phyloP scores from a whole-genome alignment of 2,329 filamentous ascomycete species.

The Clonostachys solani region DNA sequence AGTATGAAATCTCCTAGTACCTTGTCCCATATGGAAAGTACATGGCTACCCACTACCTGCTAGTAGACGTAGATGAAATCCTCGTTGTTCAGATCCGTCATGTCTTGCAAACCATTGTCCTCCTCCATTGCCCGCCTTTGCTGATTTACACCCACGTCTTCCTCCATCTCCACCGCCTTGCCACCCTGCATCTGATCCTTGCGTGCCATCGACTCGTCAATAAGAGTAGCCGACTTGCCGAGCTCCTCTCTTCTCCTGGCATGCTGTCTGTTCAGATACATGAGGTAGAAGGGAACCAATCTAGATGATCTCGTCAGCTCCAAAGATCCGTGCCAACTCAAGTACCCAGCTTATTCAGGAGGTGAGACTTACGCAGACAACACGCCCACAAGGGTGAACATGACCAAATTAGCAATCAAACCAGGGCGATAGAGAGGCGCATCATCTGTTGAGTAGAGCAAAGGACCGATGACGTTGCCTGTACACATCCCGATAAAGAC shows the following conservation, averaged over 20 bases:
- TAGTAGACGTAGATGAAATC: slow-evolving; percentile 55
- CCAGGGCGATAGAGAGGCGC: slow-evolving; percentile 54
- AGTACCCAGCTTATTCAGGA: background rate
- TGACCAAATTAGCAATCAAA: slow-evolving; percentile 50
- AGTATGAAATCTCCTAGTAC: too few relatives aligned
- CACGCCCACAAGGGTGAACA: slow-evolving; percentile 52
- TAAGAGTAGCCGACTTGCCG: slow-evolving; percentile 50
- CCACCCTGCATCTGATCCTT: slow-evolving; percentile 3
- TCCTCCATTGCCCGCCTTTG: background rate
- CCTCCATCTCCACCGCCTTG: slow-evolving; percentile 7
- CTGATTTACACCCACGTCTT: slow-evolving; percentile 13
- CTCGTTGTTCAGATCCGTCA: slow-evolving; percentile 55
- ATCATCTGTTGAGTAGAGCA: slow-evolving; percentile 53
- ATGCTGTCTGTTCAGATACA: slow-evolving; percentile 47
- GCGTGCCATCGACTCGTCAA: slow-evolving; percentile 46
- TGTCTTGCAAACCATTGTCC: slow-evolving; percentile 37
- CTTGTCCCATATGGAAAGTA: too few relatives aligned
- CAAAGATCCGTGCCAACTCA: slow-evolving; percentile 5
- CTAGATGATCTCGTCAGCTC: slow-evolving; percentile 19
- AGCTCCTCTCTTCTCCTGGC: slow-evolving; percentile 43
- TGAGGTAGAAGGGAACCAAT: slow-evolving; percentile 38
- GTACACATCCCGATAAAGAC: slow-evolving; percentile 58
- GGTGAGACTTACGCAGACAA: slow-evolving; percentile 23
- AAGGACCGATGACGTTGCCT: slow-evolving; percentile 62
- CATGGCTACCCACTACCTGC: background rate